Evolutionary conservation across 306 rosid species (phyloP).

Genomic region (Sindora glabra): DNA sequence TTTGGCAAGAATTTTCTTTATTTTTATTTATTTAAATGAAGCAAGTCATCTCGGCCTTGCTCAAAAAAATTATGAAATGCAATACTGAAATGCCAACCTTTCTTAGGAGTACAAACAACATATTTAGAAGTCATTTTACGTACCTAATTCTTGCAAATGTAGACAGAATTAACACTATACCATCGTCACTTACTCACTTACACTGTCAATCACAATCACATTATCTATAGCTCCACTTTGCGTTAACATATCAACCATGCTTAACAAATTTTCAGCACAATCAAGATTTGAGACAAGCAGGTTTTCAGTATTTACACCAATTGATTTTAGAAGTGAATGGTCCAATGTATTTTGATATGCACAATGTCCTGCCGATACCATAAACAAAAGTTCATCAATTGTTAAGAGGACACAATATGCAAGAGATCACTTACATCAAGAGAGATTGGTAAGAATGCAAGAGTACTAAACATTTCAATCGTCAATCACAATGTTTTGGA

Average conservation of each 20-base stretch:
- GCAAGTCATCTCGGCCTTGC: not conserved
- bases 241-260: slow-evolving; percentile 67
- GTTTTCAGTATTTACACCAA: slow-evolving; percentile 64
- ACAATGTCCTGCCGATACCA: slow-evolving; percentile 63
- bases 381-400: slow-evolving; percentile 4
- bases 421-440: not conserved
- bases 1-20: not conserved
- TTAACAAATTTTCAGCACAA: slow-evolving; percentile 71
- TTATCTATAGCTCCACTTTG: slow-evolving; percentile 81
- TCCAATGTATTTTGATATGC: slow-evolving; percentile 82
- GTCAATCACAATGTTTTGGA: not conserved
- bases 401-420: not conserved
- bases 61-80: not conserved
- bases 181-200: slow-evolving; percentile 39
- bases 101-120: not conserved
- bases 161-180: not conserved
- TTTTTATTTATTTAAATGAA: not conserved
- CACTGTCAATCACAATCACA: slow-evolving; percentile 89
- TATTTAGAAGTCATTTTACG: not conserved
- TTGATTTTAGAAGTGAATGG: slow-evolving; percentile 65
- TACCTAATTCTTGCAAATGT: slow-evolving; percentile 1
- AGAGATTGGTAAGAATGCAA: not conserved
- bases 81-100: not conserved
- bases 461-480: not conserved
- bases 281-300: slow-evolving; percentile 70